Evolutionary conservation across 495 filamentous ascomycete species (phyloP).

Genomic region (Aspergillus taichungensis): DNA sequence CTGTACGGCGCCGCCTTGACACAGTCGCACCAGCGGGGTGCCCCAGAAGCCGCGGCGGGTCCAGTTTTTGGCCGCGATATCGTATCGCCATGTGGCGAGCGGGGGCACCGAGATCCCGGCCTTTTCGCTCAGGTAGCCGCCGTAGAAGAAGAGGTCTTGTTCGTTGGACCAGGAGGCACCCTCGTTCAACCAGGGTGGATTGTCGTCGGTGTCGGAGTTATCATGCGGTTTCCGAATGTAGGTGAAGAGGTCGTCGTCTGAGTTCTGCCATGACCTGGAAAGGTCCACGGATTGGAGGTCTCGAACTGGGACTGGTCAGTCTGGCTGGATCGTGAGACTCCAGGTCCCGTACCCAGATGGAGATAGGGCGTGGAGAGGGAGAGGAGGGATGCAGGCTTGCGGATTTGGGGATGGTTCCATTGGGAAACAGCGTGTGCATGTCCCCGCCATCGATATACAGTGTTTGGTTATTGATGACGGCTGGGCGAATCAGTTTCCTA

Average conservation of each 20-base stretch:
- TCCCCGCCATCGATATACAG: slow-evolving; percentile 2
- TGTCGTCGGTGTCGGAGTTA: background rate
- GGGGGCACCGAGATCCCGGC: background rate
- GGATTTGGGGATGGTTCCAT: background rate
- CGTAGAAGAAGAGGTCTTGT: background rate
- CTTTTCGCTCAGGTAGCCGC: background rate
- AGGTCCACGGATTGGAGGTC: background rate
- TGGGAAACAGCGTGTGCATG: background rate
- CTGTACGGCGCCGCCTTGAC: background rate
- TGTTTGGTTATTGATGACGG: slow-evolving; percentile 1
- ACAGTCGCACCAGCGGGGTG: background rate
- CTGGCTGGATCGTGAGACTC: too few species aligned
- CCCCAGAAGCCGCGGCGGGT: background rate
- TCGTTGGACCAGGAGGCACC: background rate
- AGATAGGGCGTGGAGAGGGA: background rate
- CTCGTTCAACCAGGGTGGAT: background rate
- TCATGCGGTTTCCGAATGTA: background rate
- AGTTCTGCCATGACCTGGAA: background rate
- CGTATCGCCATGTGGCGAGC: background rate
- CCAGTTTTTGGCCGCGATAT: slow-evolving; percentile 1
- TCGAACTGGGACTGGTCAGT: background rate
- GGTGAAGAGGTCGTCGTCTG: background rate
- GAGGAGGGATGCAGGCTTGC: background rate
- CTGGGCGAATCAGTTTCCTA: background rate
- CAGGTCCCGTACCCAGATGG: too few species aligned